A percentile compares a stretch with the other conserved stretches of the same genome.
Conservation (phyloP, 495 filamentous ascomycete genomes). For the Penicillium canariense region DNA sequence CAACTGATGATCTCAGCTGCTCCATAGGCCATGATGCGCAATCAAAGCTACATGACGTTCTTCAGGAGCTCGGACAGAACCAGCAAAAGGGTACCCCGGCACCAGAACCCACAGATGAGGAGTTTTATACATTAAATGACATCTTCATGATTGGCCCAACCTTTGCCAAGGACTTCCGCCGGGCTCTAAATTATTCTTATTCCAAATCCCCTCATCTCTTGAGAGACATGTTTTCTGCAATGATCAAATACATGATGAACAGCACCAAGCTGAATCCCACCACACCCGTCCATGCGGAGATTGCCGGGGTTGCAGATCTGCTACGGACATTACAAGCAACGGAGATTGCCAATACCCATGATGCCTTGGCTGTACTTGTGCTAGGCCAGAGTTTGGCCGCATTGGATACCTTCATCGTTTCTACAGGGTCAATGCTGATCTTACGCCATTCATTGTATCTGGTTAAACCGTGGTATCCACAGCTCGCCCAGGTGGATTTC, state of each 20-base stretch:
- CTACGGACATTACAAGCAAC: not conserved
- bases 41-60: not conserved
- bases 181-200: conserved; percentile 1
- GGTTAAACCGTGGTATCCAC: conserved; percentile 2
- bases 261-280: not conserved
- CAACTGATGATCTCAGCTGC: not conserved
- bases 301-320: not conserved
- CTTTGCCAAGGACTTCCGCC: not conserved
- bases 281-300: not conserved
- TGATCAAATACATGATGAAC: not conserved
- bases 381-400: conserved; percentile 2
- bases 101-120: not conserved
- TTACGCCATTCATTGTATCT: not conserved
- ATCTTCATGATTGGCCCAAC: conserved; percentile 7
- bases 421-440: conserved; percentile 3
- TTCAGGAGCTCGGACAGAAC: not conserved
- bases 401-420: conserved; percentile 1
- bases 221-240: not conserved
- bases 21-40: not conserved
- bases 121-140: not conserved
- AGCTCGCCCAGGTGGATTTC: conserved; percentile 1
- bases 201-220: not conserved
- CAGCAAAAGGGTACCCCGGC: not conserved
- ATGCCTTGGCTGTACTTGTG: not conserved
- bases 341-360: not conserved